Evolutionary conservation across 345 rosid species (phyloP), one percentile per base, ranked within the genome.

Genomic region (Rubroshorea leprosula): DNA sequence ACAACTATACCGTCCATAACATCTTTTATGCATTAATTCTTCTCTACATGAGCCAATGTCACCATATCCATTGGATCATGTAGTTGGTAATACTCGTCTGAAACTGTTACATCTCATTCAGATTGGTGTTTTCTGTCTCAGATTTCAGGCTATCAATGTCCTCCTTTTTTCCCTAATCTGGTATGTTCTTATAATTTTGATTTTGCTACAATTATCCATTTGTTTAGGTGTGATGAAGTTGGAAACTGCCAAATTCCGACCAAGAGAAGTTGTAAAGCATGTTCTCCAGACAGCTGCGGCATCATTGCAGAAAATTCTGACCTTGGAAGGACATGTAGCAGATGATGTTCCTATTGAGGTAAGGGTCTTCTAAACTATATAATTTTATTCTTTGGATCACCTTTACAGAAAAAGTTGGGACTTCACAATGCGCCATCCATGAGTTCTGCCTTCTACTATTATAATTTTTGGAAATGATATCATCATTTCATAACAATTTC

Each of bases 221-320:
- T 49, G 11, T 61, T 25, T 31, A 85, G 92, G 92, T 65, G 95
- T 85, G 39, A 93, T 93, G 99, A 93, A 77, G 74, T 54, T 93
- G 83, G 99, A 93, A 78, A 90, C 97, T 48, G 78, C 97, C 54
- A 93, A 85, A 65, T 93, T 93, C 61, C 72, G 88, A 38, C 99
- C 99, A 21, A 72, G 97, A 70, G 90, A 93, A 60, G 99, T 89
- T 10, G 97, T 89, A 45, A 89, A 82, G 73, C 92, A 93, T 27
- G 97, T 93, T 14, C 86, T 93, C 35, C 99, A 93, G 78, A 93
- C 99, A 22, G 85, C 97, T 29, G 97, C 95, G 1, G 97, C 97
- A 13, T 89, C 99, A 11, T 54, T 93, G 66, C 78, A 82, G 66
- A 93, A 93, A 62, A 55, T 68, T 62, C 74, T 93, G 62, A 93